These are phyloP conservation scores for Dalbergia oliveri DNA, from an alignment of 306 rosid genomes.

Conservation along the genomic window DNA sequence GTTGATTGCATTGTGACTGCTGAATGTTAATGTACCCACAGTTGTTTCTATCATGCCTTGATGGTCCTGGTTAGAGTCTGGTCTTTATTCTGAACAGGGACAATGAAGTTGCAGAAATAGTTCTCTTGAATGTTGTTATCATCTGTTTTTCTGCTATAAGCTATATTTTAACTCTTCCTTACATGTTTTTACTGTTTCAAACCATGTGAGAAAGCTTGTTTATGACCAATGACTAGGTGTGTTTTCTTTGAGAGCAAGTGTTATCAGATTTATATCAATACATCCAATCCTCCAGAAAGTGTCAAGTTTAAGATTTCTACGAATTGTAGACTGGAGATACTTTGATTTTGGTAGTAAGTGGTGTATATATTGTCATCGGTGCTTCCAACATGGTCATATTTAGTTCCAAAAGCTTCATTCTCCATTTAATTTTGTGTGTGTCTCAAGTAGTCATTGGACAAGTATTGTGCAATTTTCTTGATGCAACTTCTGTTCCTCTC, in stretches of 20 bases:
- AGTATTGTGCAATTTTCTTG: conserved; percentile 62
- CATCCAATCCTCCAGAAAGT: conserved; percentile 25
- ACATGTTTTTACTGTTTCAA: conserved; percentile 1
- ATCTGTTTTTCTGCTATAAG: conserved; percentile 8
- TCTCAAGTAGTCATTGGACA: conserved; percentile 40
- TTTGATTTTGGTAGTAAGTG: conserved; percentile 39
- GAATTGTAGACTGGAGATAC: conserved; percentile 30
- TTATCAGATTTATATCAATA: conserved; percentile 28
- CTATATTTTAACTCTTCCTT: conserved; percentile 17
- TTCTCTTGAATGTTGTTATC: neutral
- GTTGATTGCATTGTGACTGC: conserved; percentile 23
- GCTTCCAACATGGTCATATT: conserved; percentile 29
- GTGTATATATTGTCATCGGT: neutral
- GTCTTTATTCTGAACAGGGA: conserved; percentile 27
- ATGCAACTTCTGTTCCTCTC: conserved; percentile 67
- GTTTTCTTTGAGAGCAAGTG: conserved; percentile 13
- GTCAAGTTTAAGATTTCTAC: conserved; percentile 25
- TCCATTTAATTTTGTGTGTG: conserved; percentile 44
- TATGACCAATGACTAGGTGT: neutral
- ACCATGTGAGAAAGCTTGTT: conserved; percentile 8
- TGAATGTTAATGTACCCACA: conserved; percentile 31
- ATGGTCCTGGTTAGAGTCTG: conserved; percentile 5
- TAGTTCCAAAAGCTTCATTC: conserved; percentile 40
- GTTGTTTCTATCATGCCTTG: neutral
- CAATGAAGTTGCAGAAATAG: conserved; percentile 2